Percentiles rank a stretch among this genome's conserved stretches.
Conservation (phyloP, 495 filamentous ascomycete species). For the Tricharina praecox region DNA sequence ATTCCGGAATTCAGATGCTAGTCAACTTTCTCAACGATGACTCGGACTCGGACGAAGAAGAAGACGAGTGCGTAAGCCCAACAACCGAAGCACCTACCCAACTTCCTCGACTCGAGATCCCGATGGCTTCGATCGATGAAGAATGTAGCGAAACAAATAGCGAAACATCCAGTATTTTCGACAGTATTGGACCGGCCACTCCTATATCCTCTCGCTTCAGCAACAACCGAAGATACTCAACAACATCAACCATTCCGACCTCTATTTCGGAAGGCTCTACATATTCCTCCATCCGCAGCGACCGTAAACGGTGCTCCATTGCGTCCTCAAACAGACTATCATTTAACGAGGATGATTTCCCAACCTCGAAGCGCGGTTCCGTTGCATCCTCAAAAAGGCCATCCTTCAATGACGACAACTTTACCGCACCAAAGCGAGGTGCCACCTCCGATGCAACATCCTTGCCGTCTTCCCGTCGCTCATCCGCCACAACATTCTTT, state of each 20-base stretch:
- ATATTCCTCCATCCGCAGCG: background rate
- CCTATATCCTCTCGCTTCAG: background rate
- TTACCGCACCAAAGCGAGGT: background rate
- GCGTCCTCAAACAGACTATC: too few species aligned
- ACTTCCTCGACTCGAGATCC: background rate
- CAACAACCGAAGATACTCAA: background rate
- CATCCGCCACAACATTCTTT: conserved; percentile 21
- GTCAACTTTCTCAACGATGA: background rate
- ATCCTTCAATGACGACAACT: background rate
- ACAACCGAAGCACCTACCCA: background rate
- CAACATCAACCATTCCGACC: conserved; percentile 1
- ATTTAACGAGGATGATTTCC: too few species aligned
- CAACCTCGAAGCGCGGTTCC: background rate
- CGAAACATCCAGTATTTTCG: background rate
- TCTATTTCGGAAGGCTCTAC: background rate
- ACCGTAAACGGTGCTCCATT: too few species aligned
- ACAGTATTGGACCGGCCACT: background rate
- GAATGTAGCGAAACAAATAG: background rate
- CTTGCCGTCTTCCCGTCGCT: conserved; percentile 15
- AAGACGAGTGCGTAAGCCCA: background rate
- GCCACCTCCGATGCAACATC: background rate
- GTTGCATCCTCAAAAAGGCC: background rate
- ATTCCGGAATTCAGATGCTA: conserved; percentile 4
- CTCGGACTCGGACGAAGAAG: background rate
- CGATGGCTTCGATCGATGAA: conserved; percentile 6